phyloP scores from a whole-genome alignment of 805 yeast genomes.

The Yarrowia divulgata region DNA sequence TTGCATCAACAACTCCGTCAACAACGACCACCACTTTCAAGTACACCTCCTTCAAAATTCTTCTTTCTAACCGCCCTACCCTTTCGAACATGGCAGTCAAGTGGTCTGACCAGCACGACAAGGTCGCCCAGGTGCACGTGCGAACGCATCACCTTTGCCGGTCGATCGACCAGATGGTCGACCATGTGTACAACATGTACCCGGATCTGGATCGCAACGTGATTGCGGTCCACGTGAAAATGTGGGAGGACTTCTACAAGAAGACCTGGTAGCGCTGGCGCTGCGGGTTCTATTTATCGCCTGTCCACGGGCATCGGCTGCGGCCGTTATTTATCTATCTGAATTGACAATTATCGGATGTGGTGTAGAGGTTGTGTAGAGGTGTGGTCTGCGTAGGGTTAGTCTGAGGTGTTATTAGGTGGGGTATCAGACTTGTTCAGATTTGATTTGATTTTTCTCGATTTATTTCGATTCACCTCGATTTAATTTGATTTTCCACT shows the following conservation, averaged over 20 bases:
- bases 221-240: slow-evolving; percentile 28
- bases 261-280: slow-evolving; percentile 33
- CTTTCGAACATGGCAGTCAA: slow-evolving; percentile 15
- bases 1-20: background rate
- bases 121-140: slow-evolving; percentile 33
- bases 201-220: slow-evolving; percentile 33
- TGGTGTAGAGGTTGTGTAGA: no score
- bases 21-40: background rate
- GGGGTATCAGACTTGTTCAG: no score
- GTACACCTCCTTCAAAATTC: no score
- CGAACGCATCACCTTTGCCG: slow-evolving; percentile 35
- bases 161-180: slow-evolving; percentile 34
- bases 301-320: background rate
- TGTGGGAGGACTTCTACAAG: slow-evolving; percentile 36
- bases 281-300: slow-evolving; percentile 7
- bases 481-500: no score
- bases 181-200: slow-evolving; percentile 36
- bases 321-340: background rate
- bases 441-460: no score
- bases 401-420: no score
- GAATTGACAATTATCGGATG: background rate
- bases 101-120: slow-evolving; percentile 37
- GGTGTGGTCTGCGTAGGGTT: no score
- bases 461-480: no score
- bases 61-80: background rate